Evolutionary conservation across 1,139 yeast species (phyloP).

Genomic region (Taphrina pruni): DNA sequence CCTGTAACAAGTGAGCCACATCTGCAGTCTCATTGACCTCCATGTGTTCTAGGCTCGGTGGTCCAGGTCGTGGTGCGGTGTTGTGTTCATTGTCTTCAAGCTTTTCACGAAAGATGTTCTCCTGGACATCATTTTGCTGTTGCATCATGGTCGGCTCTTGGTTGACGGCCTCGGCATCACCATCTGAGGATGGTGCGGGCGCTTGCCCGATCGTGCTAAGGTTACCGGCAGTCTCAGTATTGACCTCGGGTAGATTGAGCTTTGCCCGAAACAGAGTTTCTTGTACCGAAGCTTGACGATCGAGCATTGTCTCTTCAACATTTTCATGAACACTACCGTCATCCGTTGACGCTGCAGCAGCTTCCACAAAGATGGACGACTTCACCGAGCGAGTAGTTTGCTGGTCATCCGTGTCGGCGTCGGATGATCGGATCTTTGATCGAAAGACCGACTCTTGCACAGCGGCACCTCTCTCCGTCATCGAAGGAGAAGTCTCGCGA

Average conservation of each 20-base stretch:
- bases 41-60: conserved; percentile 36
- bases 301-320: conserved; percentile 23
- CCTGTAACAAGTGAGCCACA: conserved; percentile 5
- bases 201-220: conserved; percentile 30
- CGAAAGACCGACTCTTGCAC: conserved; percentile 38
- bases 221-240: conserved; percentile 18
- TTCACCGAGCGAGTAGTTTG: conserved; percentile 17
- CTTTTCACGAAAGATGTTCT: conserved; percentile 36
- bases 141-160: conserved; percentile 31
- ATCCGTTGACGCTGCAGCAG: conserved; percentile 27
- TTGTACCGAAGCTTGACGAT: conserved; percentile 35
- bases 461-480: conserved; percentile 39
- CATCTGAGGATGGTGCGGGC: conserved; percentile 29
- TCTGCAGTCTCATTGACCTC: conserved; percentile 17
- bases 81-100: conserved; percentile 11
- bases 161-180: conserved; percentile 23
- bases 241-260: conserved; percentile 12
- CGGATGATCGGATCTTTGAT: conserved; percentile 30
- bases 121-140: conserved; percentile 37
- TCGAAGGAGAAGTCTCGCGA: conserved; percentile 18
- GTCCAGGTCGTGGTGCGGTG: not conserved
- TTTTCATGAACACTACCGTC: conserved; percentile 32
- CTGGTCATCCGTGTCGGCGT: conserved; percentile 7
- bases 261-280: conserved; percentile 33
- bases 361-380: conserved; percentile 34